Evolutionary conservation across 129 eudicot genomes (phyloP), one percentile per base, ranked within the genome.

Genomic region (carrot (Daucus carota)): DNA sequence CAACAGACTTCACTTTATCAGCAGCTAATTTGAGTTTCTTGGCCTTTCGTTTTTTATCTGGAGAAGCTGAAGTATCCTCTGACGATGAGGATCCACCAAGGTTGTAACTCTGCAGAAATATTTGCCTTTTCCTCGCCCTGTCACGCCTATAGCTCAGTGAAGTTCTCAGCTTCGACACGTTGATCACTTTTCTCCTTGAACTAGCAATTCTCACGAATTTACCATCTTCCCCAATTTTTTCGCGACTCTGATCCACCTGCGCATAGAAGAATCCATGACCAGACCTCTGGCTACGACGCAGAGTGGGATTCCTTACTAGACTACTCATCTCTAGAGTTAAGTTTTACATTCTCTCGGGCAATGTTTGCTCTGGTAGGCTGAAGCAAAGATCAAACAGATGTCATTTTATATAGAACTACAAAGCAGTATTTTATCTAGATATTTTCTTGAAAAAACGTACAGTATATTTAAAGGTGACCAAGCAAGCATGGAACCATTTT

Each of bases 1-100:
- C 83, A 72, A 81, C 81, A 5, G 87, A 81, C 67, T 85, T 88
- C 8, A 83, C 86, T 76, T 88, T 88, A 36, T 74, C 44, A 70
- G 72, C 86, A 31, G 84, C 81, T 77, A 80, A 82, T 71, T 84
- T 85, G 6, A 88, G 85, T 82, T 83, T 86, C 75, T 62, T 42
- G 41, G 80, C 66, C 70, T 69, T 76, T 50, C 32, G 22, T 41
- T 77, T 81, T 71, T 72, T 57, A 0, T 75, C 33, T 5, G 93
- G 73, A 18, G 78, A 18, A 67, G 72, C 1, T 29, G 70, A 57
- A 28, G 83, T 36, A 57, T 36, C 70, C 70, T 63, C 70, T 29
- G 70, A 63, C 2, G 42, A 70, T 20, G 18, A 71, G 10, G 47
- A 26, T 72, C 36, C 45, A 73, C 90, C 76, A 66, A 91, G 84